Conservation (phyloP, 2,329 filamentous ascomycete species). For the Leptoxyphium fumago region DNA sequence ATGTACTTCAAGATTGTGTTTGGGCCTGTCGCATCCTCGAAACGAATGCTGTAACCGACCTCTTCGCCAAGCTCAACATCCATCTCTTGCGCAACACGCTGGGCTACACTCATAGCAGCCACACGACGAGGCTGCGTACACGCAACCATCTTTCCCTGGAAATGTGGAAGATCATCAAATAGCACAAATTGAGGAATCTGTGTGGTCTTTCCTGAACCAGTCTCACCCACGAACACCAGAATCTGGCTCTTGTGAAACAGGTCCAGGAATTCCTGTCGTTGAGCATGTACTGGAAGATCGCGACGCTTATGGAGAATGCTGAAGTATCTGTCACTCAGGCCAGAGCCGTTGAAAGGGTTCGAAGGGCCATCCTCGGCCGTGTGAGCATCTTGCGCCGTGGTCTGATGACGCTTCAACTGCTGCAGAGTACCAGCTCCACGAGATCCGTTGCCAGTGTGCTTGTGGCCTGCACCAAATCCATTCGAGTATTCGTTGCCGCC, state of each 20-base stretch:
- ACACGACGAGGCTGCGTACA: constrained; percentile 97
- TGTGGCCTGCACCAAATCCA: constrained; percentile 28
- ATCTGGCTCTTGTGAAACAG: constrained; percentile 92
- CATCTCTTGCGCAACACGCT: constrained; percentile 94
- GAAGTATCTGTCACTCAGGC: constrained; percentile 75
- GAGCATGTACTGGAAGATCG: constrained; percentile 79
- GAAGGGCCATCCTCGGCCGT: constrained; percentile 62
- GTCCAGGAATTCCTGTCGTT: constrained; percentile 81
- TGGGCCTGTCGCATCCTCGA: constrained; percentile 81
- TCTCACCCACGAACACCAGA: constrained; percentile 96
- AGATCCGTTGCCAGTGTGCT: constrained; percentile 5
- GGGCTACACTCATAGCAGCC: constrained; percentile 94
- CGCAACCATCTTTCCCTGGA: constrained; percentile 75
- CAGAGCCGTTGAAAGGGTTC: constrained; percentile 72
- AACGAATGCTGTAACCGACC: constrained; percentile 97
- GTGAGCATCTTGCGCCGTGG: constrained; percentile 60
- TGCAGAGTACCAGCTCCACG: constrained; percentile 29
- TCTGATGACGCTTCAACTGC: constrained; percentile 60
- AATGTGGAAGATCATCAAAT: constrained; percentile 86
- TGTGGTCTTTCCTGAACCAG: constrained; percentile 96
- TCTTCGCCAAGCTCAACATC: constrained; percentile 86
- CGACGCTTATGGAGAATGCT: constrained; percentile 72
- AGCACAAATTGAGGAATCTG: constrained; percentile 98
- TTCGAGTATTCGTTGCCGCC: constrained; percentile 18
- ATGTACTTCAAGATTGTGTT: constrained; percentile 97